phyloP scores from a whole-genome alignment of 768 basidiomycete genomes.

The Suillus clintonianus region DNA sequence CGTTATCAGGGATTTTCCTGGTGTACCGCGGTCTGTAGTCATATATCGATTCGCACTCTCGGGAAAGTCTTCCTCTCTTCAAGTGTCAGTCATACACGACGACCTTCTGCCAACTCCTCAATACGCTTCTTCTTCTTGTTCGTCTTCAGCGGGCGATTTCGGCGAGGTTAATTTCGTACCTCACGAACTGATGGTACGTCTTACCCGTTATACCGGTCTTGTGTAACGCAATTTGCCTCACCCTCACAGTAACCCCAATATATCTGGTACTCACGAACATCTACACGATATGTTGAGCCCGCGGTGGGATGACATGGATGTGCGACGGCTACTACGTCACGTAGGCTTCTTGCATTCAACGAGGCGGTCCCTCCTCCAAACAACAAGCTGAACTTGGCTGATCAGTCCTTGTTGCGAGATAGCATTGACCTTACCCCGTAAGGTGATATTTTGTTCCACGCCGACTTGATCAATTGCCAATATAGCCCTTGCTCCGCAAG shows the following conservation, averaged over 20 bases:
- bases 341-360: neutral
- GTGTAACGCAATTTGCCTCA: no score
- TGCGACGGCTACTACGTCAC: neutral
- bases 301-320: neutral
- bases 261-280: no score
- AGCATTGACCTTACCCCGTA: neutral
- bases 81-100: neutral
- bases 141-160: neutral
- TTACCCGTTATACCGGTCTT: no score
- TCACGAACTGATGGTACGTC: no score
- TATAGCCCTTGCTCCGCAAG: neutral
- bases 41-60: neutral
- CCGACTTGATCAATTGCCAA: neutral
- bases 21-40: neutral
- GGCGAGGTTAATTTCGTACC: no score
- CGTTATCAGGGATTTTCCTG: no score
- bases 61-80: neutral
- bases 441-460: neutral
- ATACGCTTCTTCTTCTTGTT: neutral
- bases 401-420: neutral
- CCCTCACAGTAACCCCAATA: no score
- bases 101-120: neutral
- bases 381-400: neutral
- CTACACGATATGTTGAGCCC: neutral
- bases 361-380: neutral